Evolutionary conservation across 2,329 filamentous ascomycete genomes (phyloP).

Genomic region (Myriosclerotinia scirpicola): DNA sequence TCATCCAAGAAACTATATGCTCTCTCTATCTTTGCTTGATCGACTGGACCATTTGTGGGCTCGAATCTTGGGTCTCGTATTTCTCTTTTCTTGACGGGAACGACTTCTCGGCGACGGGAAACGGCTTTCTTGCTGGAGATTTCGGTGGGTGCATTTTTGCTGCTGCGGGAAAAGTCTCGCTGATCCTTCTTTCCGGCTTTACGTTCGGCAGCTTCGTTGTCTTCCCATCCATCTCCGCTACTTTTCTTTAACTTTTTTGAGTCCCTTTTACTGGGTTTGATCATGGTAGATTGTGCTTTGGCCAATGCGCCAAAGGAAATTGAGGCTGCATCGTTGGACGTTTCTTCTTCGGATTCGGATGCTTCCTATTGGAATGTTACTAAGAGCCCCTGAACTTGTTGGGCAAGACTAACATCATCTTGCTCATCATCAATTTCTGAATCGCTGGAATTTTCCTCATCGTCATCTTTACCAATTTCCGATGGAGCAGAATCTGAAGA

Average conservation of each 20-base stretch:
- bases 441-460: constrained; percentile 39
- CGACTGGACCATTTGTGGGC: constrained; percentile 54
- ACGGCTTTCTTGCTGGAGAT: constrained; percentile 82
- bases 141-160: constrained; percentile 86
- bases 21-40: constrained; percentile 60
- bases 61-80: constrained; percentile 88
- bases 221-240: constrained; percentile 37
- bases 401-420: constrained; percentile 24
- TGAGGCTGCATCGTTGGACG: constrained; percentile 45
- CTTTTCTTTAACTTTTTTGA: constrained; percentile 44
- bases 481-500: constrained; percentile 40
- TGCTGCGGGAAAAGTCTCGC: constrained; percentile 54
- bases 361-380: constrained; percentile 27
- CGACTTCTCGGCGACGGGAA: constrained; percentile 72
- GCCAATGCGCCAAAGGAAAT: constrained; percentile 90
- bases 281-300: constrained; percentile 74
- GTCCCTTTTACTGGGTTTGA: constrained; percentile 37
- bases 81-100: constrained; percentile 59
- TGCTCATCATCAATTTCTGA: constrained; percentile 40
- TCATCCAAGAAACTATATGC: constrained; percentile 87
- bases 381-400: not conserved
- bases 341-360: constrained; percentile 28
- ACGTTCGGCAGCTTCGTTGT: constrained; percentile 46
- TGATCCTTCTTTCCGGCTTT: constrained; percentile 44
- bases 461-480: constrained; percentile 42